A percentile compares a stretch with the other conserved stretches of the same genome.
phyloP scores from a whole-genome alignment of 345 rosid species.

The Psidium guajava region DNA sequence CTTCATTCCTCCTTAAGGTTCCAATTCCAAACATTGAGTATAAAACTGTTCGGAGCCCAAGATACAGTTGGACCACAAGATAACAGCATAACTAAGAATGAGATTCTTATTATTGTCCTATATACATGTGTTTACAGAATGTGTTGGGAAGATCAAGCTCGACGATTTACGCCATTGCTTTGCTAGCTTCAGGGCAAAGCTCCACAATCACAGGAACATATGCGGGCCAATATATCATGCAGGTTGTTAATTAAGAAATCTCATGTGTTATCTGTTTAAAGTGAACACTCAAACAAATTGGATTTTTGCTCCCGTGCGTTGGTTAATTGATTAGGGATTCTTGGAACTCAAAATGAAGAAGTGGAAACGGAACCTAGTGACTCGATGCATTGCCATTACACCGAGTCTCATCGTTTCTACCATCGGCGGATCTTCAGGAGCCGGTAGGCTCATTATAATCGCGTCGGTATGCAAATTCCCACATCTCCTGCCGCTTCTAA shows the following conservation, averaged over 20 bases:
- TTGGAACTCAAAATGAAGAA: slow-evolving; percentile 44
- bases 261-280: not conserved
- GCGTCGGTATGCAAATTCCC: slow-evolving; percentile 31
- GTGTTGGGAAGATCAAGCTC: slow-evolving; percentile 51
- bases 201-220: slow-evolving; percentile 61
- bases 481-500: not conserved
- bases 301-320: not conserved
- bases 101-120: not conserved
- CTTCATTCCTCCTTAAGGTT: slow-evolving; percentile 66
- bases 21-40: not conserved
- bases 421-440: slow-evolving; percentile 49
- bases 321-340: slow-evolving; percentile 33
- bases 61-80: not conserved
- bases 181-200: slow-evolving; percentile 67
- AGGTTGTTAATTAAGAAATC: slow-evolving; percentile 12
- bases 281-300: not conserved
- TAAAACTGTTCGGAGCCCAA: not conserved
- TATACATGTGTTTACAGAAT: slow-evolving; percentile 23
- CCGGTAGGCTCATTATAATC: slow-evolving; percentile 46
- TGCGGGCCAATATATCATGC: slow-evolving; percentile 64
- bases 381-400: slow-evolving; percentile 43
- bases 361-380: slow-evolving; percentile 50
- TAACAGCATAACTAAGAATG: not conserved
- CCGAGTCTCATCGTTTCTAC: slow-evolving; percentile 56
- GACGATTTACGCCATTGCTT: slow-evolving; percentile 40